Base-by-base conservation (phyloP, 78 protist genomes). In the Dictyostelium firmibasis region DNA sequence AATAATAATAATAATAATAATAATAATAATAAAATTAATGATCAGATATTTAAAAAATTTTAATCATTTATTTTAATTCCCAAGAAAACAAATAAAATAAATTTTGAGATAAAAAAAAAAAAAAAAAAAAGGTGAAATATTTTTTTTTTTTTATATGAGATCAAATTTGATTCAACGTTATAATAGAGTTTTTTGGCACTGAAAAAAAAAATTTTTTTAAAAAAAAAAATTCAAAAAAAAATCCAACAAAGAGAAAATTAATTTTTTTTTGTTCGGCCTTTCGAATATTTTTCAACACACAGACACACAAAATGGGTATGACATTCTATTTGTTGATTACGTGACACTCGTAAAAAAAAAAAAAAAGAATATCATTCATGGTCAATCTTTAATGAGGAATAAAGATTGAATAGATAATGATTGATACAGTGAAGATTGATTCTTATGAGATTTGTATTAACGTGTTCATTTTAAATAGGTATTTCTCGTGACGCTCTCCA, bases 401-500 rank as follows among this genome's bases (percentile, higher is more conserved):
- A 57, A 57, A 57, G 67, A 57, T 57, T 57, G 67, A 57, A 50
- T 13, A 50, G 23, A 44, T 44, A 44, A 7, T 44, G 62, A 50
- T 50, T 13, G 20, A 14, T n/a, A n/a, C n/a, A n/a, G n/a, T n/a
- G 27, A 50, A 50, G 67, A 57, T 57, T 57, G 27, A 57, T 57
- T 20, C 16, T 20, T 1, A 16, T 50, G 20, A 20, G 2, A 20
- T 20, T 1, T 14, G 5, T 57, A 57, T 57, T 57, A 57, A 57
- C 67, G 0, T 57, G 16, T 57, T 57, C 67, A 57, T 57, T 57
- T 57, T 25, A 67, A 29, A 72, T 76, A 86, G 96, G 96, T 83
- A 93, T 93, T 82, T 86, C 96, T 67, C 96, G 96, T 83, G 96
- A 93, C 62, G 23, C 92, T 57, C 38, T 83, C 72, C 96, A 93